Evolutionary conservation across 129 eudicot genomes (phyloP).

Genomic region (Heracleum sosnowskyi): DNA sequence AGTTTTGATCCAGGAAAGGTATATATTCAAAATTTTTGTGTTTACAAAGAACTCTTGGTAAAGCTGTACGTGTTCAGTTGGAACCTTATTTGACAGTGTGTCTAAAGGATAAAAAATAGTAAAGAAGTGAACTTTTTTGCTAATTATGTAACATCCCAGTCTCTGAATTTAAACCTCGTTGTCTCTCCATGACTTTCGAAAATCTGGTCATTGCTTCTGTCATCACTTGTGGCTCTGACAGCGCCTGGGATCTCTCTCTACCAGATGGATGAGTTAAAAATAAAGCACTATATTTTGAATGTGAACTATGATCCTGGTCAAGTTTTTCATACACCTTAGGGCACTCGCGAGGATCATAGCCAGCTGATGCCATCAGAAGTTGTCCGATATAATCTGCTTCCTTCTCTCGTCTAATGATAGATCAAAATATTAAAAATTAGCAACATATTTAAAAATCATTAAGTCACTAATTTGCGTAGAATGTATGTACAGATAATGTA

Average conservation of each 20-base stretch:
- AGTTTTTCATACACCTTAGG: conserved; percentile 69
- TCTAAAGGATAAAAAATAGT: no score
- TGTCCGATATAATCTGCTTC: conserved; percentile 94
- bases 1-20: no score
- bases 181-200: background rate
- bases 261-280: conserved; percentile 88
- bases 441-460: background rate
- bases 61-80: no score
- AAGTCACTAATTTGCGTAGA: no score
- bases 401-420: conserved; percentile 17
- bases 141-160: no score
- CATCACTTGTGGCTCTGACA: conserved; percentile 69
- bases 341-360: conserved; percentile 73
- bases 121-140: no score
- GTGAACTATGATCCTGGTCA: conserved; percentile 25
- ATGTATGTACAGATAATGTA: no score
- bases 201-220: conserved; percentile 55
- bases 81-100: no score
- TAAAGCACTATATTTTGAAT: background rate
- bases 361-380: conserved; percentile 75
- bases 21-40: no score
- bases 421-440: no score
- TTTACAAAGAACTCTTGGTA: no score
- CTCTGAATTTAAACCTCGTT: no score
- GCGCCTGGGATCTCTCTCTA: conserved; percentile 51